Base-by-base conservation (phyloP, 768 basidiomycete species). In the Russula vinacea region DNA sequence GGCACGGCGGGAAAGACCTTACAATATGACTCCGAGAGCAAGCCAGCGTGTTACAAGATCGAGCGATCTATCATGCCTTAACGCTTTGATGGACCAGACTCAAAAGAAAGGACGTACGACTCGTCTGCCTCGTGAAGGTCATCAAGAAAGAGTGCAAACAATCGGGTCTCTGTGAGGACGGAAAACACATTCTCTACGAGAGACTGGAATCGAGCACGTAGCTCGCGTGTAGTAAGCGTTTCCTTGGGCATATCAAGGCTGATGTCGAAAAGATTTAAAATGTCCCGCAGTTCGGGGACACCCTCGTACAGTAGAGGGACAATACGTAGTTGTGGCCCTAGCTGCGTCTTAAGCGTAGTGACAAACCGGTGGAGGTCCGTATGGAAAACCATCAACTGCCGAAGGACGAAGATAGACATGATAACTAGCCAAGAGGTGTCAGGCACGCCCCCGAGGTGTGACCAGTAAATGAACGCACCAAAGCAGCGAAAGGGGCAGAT, bases 91-190 rank as follows among this genome's bases (percentile, higher is more conserved):
- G 39, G 19, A 56, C 2, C 5, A 32, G 32, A 42, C 24, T 14
- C n/a, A 50, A 40, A 17, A 19, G 69, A 44, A 71, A 73, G 56
- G 44, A 61, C 64, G 49, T 60, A 89, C 83, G 86, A 86, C 64
- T 85, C 83, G 71, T 89, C 85, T 10, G 89, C 88, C 68, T 88
- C 87, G 64, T 90, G 89, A 17, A 89, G 73, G 72, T 89, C 88
- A 70, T 89, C 88, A 50, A 89, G 76, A 69, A 89, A 88, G 56
- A 90, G 73, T 0, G 87, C 87, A 67, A 90, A 84, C 55, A 89
- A 73, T 40, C 87, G 78, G 8, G 85, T 88, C 70, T 89, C 86
- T 1, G 88, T 82, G 47, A 89, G 81, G 22, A 87, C 84, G 6
- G 80, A 73, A 68, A 89, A 88, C 37, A 89, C 87, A 69, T 81